These are phyloP conservation scores for Taxillus chinensis DNA, from an alignment of 164 flowering plant genomes.

Conservation along the genomic window DNA sequence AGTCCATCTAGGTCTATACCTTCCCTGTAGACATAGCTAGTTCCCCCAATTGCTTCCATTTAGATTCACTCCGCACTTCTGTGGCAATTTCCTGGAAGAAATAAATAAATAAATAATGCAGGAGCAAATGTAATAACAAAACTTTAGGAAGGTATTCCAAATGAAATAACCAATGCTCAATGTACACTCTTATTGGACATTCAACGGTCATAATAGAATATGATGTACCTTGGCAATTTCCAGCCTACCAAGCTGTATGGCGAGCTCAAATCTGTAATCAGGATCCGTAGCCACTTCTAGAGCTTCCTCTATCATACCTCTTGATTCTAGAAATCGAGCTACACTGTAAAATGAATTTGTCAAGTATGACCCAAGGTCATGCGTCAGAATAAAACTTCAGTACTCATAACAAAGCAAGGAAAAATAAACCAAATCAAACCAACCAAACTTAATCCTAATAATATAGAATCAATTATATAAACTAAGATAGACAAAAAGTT, in stretches of 20 bases:
- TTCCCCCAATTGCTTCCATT: slow-evolving; percentile 99
- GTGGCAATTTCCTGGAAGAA: slow-evolving; percentile 65
- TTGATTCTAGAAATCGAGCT: slow-evolving; percentile 93
- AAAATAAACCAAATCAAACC: no score
- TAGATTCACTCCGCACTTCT: slow-evolving; percentile 82
- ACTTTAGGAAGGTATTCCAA: not conserved
- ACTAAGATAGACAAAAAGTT: no score
- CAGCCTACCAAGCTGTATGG: slow-evolving; percentile 82
- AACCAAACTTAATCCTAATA: no score
- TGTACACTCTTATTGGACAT: not conserved
- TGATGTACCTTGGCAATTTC: slow-evolving; percentile 74
- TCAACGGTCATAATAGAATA: not conserved
- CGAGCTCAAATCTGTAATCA: slow-evolving; percentile 92
- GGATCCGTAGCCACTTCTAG: slow-evolving; percentile 96
- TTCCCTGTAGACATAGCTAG: slow-evolving; percentile 92
- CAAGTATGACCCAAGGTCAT: slow-evolving; percentile 3
- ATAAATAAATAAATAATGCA: not conserved
- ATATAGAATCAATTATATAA: no score
- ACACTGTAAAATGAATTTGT: slow-evolving; percentile 34
- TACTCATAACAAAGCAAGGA: no score
- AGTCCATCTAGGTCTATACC: slow-evolving; percentile 23
- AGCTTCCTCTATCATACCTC: slow-evolving; percentile 94
- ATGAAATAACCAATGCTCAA: not conserved
- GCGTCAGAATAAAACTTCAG: not conserved
- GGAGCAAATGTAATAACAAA: not conserved